Percentiles rank a stretch among this genome's conserved stretches.
Conservation (phyloP, 352 stramenopile species). For the Phytopythium ostracodes region DNA sequence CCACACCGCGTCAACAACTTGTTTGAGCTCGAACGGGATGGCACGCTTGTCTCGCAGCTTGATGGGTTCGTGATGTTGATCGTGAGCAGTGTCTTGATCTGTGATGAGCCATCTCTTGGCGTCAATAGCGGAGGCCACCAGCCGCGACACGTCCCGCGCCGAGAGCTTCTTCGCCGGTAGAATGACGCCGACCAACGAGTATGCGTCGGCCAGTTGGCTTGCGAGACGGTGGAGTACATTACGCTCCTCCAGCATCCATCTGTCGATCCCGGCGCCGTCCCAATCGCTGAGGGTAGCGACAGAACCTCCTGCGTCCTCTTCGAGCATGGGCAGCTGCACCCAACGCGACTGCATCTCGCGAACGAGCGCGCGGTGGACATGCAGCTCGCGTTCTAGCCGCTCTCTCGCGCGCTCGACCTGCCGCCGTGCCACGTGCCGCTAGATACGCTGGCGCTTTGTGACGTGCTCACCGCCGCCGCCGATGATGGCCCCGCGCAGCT, state of each 20-base stretch:
- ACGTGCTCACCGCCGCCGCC: background rate
- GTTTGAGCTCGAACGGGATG: conserved; percentile 22
- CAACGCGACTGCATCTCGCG: background rate
- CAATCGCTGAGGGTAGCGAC: background rate
- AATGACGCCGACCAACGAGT: conserved; percentile 9
- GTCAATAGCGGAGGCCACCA: conserved; percentile 6
- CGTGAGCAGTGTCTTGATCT: background rate
- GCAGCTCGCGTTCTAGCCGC: conserved; percentile 10
- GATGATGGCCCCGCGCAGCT: conserved; percentile 1
- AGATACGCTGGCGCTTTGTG: conserved; percentile 12
- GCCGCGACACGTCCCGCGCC: conserved; percentile 6
- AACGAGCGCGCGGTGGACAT: background rate
- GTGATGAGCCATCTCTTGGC: background rate
- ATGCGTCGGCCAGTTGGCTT: conserved; percentile 17
- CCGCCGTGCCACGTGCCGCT: conserved; percentile 26
- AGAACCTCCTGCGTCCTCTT: background rate
- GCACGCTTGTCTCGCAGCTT: conserved; percentile 19
- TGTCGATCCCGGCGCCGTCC: conserved; percentile 8
- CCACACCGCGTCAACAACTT: conserved; percentile 21
- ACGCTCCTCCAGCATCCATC: conserved; percentile 12
- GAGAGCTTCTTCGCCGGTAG: conserved; percentile 11
- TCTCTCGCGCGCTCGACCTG: conserved; percentile 17
- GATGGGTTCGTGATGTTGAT: background rate
- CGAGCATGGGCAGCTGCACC: background rate
- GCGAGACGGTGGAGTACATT: conserved; percentile 20